Evolutionary conservation across 768 basidiomycete genomes (phyloP), one percentile per base, ranked within the genome.

Genomic region (Amanita fuliginea): DNA sequence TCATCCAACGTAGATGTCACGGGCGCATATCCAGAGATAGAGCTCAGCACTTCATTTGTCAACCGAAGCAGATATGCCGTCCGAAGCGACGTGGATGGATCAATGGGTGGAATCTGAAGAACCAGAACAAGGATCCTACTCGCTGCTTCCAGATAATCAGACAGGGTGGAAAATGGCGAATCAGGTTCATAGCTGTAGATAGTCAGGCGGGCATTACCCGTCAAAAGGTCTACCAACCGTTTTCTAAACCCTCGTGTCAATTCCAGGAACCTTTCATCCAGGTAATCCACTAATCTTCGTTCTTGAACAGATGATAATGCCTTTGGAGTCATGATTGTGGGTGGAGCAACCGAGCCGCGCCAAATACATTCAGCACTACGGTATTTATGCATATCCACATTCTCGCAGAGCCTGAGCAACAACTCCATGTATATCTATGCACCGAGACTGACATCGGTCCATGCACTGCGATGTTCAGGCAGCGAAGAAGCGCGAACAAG

Each of bases 201-300:
- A 59, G 11, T 51, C 26, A 36, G 51, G 26, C 22, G 14, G 33
- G 21, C 32, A 4, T 28, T 19, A 40, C 22, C 14, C 34, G 14
- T 16, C 21, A 26, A 47, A 26, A 24, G n/a, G 13, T 32, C 18
- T 37, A 64, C 78, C 36, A 51, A 86, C 86, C 87, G 78, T 65
- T 86, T 89, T 65, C 82, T 87, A 66, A 71, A 84, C 24, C 77
- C 75, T 16, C 82, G 67, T n/a, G 75, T 83, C 22, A 86, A 65
- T 13, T 81, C 72, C 18, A 86, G 66, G 55, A 87, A 80, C 49
- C 70, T 61, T 16, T 76, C 76, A 44, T 89, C 86, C 4, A 89
- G 66, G 57, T 77, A 83, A 18, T 76, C 75, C 6, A 81, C 65
- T 0, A 85, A 69, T 50, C 75, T 76, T 35, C 78, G 71, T 58